Conservation (phyloP, 768 basidiomycete species). For the Cantharellus anzutake region DNA sequence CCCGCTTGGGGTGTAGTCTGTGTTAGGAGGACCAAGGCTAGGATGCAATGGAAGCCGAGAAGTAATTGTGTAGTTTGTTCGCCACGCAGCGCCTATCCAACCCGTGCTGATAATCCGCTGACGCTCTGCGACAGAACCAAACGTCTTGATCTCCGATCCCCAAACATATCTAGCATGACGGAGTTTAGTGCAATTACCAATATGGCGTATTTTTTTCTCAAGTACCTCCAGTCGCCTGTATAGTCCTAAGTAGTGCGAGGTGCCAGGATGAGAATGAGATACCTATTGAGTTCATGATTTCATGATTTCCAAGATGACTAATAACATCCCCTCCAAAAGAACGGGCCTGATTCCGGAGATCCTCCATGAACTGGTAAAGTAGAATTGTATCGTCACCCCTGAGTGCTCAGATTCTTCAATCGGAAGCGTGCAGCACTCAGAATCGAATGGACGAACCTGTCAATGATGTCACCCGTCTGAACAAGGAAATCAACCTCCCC, state of each 20-base stretch:
- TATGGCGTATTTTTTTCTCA: conserved; percentile 9
- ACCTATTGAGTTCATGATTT: conserved; percentile 87
- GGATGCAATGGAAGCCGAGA: conserved; percentile 67
- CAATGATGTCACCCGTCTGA: conserved; percentile 92
- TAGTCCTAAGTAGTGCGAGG: conserved; percentile 6
- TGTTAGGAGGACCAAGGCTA: conserved; percentile 46
- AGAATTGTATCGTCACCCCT: conserved; percentile 84
- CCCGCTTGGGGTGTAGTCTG: conserved; percentile 27
- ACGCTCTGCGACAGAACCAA: conserved; percentile 50
- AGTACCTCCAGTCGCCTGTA: conserved; percentile 71
- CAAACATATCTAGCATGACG: conserved; percentile 51
- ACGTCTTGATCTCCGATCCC: conserved; percentile 62
- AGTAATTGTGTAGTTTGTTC: conserved; percentile 64
- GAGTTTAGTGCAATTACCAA: conserved; percentile 10
- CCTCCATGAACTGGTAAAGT: conserved; percentile 72
- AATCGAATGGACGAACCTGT: conserved; percentile 34
- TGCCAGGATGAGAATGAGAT: conserved; percentile 9
- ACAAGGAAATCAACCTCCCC: conserved; percentile 73
- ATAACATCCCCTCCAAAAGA: conserved; percentile 51
- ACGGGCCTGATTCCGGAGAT: conserved; percentile 54
- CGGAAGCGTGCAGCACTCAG: neutral
- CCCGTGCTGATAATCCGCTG: conserved; percentile 54
- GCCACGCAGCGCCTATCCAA: conserved; percentile 65
- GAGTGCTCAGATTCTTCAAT: conserved; percentile 4
- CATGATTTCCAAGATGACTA: conserved; percentile 82